Base-by-base conservation (phyloP, 768 basidiomycete genomes). In the Phaffia tasmanica region DNA sequence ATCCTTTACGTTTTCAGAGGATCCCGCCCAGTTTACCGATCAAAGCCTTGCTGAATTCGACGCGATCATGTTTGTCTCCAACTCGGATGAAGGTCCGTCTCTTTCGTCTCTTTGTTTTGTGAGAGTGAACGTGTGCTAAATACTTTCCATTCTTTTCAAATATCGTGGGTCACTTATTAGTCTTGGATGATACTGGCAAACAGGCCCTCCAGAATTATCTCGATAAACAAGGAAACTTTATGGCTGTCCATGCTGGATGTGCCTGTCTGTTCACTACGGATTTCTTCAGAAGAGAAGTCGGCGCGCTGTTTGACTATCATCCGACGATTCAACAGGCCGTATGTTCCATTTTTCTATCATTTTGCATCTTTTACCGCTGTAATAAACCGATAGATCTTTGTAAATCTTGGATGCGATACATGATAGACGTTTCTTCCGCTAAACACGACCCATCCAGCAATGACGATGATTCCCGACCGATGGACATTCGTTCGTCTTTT, bases 271-370 rank as follows among this genome's bases (percentile, higher is more conserved):
- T 79, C 50, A 83, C 83, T 68, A 81, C 81, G 3, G 79, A 80
- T 0, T 85, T 82, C 71, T 88, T 81, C 71, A 78, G 78, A 21
- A 77, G 76, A 60, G 82, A 85, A 73, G 72, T 87, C 63, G 85
- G 84, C 19, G 83, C 87, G 14, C 80, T 80, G 54, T 89, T 88
- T 70, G 84, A 86, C 71, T 85, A 85, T 73, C 87, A 88, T 70
- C 82, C 86, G 0, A 78, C 75, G 0, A 73, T 88, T 16, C 84
- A 86, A 74, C 79, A 81, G 59, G 86, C 86, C 57, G 86, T 86
- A 65, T 69, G 82, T 67, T 8, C 9, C 23, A 27, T n/a, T n/a
- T 27, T 49, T 23, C 48, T n/a, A 7, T 42, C 49, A n/a, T 32
- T 46, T 23, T 42, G 50, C 30, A 19, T 51, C 23, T 15, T 25